Percentiles rank a stretch among this genome's conserved stretches.
Conservation (phyloP, 768 basidiomycete species). For the Suillus ampliporus region DNA sequence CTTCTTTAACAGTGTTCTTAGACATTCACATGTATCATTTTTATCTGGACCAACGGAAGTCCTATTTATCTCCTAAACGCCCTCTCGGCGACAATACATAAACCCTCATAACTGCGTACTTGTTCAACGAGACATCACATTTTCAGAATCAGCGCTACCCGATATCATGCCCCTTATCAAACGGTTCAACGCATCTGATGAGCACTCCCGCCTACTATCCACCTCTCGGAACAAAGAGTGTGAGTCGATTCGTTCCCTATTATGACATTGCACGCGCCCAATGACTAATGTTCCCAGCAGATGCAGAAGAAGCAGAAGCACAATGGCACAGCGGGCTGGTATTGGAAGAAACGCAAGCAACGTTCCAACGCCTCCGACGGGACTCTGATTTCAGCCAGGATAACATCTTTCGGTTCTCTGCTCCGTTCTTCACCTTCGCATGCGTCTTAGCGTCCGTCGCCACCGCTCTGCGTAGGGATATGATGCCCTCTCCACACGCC, state of each 20-base stretch:
- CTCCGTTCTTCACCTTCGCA: constrained; percentile 12
- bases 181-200: constrained; percentile 10
- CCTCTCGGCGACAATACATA: neutral
- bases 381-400: constrained; percentile 12
- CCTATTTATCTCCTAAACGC: neutral
- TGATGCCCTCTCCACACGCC: neutral
- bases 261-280: neutral
- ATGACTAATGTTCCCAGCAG: neutral
- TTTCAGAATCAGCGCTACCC: neutral
- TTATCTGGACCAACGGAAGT: neutral
- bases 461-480: constrained; percentile 8
- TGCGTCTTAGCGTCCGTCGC: constrained; percentile 11
- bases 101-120: neutral
- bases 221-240: neutral
- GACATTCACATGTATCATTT: neutral
- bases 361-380: constrained; percentile 8
- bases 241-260: neutral
- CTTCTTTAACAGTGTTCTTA: neutral
- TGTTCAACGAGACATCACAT: too few species aligned
- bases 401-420: constrained; percentile 10
- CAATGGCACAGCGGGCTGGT: constrained; percentile 3
- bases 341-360: constrained; percentile 10
- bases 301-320: neutral
- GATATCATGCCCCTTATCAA: constrained; percentile 17
- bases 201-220: constrained; percentile 9